Percentiles rank a stretch among this genome's conserved stretches.
These are phyloP conservation scores for Raphanus hybrid DNA, from an alignment of 441 rosid species.

Conservation along the genomic window DNA sequence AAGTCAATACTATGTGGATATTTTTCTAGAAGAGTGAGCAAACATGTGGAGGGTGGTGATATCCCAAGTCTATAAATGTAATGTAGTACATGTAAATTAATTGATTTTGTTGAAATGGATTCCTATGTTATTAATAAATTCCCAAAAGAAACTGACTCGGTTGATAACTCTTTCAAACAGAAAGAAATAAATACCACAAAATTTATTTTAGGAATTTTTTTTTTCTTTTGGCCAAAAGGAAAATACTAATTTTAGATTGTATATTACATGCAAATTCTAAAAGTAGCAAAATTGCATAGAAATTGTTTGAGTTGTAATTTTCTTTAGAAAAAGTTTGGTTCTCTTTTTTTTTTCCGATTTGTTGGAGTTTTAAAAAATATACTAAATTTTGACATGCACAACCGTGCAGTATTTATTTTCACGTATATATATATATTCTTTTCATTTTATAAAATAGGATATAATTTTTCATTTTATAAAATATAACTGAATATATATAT, in stretches of 20 bases:
- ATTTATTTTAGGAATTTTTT: not conserved
- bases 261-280: not conserved
- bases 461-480: too few species aligned
- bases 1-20: slow-evolving; percentile 29
- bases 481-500: too few species aligned
- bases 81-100: not conserved
- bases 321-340: not conserved
- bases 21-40: slow-evolving; percentile 13
- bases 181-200: not conserved
- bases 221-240: too few species aligned
- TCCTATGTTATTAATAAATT: not conserved
- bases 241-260: not conserved
- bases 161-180: not conserved
- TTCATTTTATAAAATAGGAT: too few species aligned
- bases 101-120: not conserved
- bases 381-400: too few species aligned
- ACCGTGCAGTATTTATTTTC: too few species aligned
- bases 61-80: not conserved
- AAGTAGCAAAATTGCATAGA: not conserved
- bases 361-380: not conserved
- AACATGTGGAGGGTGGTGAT: slow-evolving; percentile 2
- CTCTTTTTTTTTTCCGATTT: not conserved
- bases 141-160: not conserved
- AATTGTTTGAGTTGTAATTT: not conserved
- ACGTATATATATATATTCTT: too few species aligned